Conservation (phyloP, 768 basidiomycete genomes). For the Trametes meyenii region DNA sequence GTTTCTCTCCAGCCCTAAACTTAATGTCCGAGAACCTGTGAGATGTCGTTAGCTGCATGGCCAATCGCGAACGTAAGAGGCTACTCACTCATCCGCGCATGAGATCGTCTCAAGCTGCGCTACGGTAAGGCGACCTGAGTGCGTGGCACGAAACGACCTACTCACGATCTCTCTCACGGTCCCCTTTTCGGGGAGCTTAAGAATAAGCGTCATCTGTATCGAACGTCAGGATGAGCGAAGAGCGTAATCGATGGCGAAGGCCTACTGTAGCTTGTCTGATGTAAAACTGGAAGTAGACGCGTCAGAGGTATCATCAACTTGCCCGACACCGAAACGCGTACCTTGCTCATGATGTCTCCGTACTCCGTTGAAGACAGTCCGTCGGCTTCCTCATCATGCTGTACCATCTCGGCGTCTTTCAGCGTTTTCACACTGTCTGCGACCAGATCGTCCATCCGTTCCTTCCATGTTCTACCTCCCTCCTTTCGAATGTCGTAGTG, state of each 20-base stretch:
- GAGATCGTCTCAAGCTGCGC: constrained; percentile 66
- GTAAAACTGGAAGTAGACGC: constrained; percentile 56
- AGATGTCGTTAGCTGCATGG: constrained; percentile 1
- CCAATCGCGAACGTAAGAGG: neutral
- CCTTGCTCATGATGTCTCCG: constrained; percentile 89
- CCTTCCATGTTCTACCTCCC: constrained; percentile 64
- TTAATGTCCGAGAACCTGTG: constrained; percentile 68
- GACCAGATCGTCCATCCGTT: constrained; percentile 74
- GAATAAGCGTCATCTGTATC: constrained; percentile 65
- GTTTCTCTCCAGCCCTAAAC: constrained; percentile 76
- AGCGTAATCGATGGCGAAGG: neutral
- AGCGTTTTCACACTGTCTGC: constrained; percentile 63
- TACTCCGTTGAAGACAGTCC: constrained; percentile 66
- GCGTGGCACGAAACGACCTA: neutral
- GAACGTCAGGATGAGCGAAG: neutral
- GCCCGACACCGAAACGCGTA: constrained; percentile 31
- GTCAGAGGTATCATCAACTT: neutral
- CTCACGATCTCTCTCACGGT: constrained; percentile 69
- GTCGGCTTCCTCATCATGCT: constrained; percentile 39
- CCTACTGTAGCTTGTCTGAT: constrained; percentile 69
- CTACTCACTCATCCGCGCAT: constrained; percentile 63
- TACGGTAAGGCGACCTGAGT: neutral
- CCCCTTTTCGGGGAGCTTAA: constrained; percentile 57
- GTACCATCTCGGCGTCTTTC: constrained; percentile 61
- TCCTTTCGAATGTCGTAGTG: constrained; percentile 70